Evolutionary conservation across 768 basidiomycete genomes (phyloP).

Genomic region (Agaricus bisporus): DNA sequence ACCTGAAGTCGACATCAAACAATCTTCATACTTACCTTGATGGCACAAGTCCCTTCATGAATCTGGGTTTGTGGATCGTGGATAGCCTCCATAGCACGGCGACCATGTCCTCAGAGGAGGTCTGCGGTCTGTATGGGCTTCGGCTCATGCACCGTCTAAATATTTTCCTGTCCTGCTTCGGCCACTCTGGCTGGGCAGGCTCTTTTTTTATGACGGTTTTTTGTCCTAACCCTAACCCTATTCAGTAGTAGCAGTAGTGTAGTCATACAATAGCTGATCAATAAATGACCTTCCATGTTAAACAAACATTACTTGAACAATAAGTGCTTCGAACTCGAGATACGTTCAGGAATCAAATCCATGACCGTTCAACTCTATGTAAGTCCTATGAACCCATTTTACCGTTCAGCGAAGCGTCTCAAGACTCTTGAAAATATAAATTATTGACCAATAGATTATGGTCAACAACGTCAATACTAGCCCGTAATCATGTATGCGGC

Average conservation of each 20-base stretch:
- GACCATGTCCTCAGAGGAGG: constrained; percentile 64
- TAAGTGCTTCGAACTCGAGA: too few species aligned
- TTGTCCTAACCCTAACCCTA: constrained; percentile 45
- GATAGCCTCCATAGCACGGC: constrained; percentile 63
- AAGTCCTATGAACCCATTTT: too few species aligned
- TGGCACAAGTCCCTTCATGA: constrained; percentile 51
- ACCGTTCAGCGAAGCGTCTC: too few species aligned
- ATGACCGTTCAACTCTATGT: too few species aligned
- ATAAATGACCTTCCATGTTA: too few species aligned
- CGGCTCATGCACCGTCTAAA: constrained; percentile 74
- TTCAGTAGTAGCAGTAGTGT: not conserved
- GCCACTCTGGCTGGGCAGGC: constrained; percentile 60
- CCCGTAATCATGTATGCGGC: too few species aligned
- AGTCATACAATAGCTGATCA: too few species aligned
- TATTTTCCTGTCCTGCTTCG: constrained; percentile 71
- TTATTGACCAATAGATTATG: too few species aligned
- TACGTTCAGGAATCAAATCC: too few species aligned
- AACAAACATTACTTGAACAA: too few species aligned
- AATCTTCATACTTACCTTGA: constrained; percentile 58
- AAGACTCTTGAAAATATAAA: too few species aligned
- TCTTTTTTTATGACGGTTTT: constrained; percentile 27
- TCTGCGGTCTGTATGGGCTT: constrained; percentile 58
- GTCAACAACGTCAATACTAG: too few species aligned
- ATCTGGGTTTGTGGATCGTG: constrained; percentile 50
- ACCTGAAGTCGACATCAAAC: not conserved